Evolutionary conservation across 2,329 filamentous ascomycete species (phyloP).

Genomic region (Ophiostoma piceae): DNA sequence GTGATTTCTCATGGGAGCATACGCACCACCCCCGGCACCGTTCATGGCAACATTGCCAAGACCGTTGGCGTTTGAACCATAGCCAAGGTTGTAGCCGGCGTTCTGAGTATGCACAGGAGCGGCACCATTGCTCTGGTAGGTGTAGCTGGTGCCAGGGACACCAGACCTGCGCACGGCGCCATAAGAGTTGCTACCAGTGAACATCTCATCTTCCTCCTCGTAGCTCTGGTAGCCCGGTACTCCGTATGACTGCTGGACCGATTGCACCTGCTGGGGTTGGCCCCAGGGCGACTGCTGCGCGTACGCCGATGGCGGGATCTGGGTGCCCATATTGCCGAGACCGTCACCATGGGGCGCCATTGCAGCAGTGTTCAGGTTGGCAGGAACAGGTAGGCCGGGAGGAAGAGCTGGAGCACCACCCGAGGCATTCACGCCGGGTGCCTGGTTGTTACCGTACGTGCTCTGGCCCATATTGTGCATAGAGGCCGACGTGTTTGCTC

Average conservation of each 20-base stretch:
- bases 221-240: not conserved
- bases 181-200: not conserved
- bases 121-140: not conserved
- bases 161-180: not conserved
- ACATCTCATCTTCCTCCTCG: not conserved
- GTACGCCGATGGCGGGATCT: slow-evolving; percentile 1
- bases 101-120: not conserved
- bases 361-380: slow-evolving; percentile 50
- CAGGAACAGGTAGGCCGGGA: slow-evolving; percentile 71
- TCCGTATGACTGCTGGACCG: not conserved
- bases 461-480: not conserved
- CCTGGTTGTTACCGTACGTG: slow-evolving; percentile 27
- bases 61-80: not conserved
- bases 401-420: slow-evolving; percentile 55
- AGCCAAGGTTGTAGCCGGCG: not conserved
- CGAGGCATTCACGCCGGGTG: not conserved
- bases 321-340: not conserved
- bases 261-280: slow-evolving; percentile 4
- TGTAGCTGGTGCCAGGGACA: not conserved
- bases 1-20: not conserved
- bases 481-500: not conserved
- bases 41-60: not conserved
- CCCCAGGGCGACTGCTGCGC: not conserved
- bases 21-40: not conserved
- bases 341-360: slow-evolving; percentile 7